phyloP scores from a whole-genome alignment of 805 yeast species.

The Teunomyces tritomae region DNA sequence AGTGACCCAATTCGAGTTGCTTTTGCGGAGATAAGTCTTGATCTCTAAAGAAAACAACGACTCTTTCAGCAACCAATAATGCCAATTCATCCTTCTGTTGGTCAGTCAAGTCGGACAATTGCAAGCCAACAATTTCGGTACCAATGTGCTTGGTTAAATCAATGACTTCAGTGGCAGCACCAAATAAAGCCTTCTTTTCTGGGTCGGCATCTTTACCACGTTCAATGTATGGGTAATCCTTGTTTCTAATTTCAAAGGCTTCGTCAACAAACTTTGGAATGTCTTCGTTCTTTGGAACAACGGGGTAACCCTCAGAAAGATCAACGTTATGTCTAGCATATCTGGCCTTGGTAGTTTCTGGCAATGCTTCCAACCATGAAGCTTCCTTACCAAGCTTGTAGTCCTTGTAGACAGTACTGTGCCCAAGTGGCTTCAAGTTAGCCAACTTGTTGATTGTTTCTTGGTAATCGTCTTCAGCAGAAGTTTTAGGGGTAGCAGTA shows the following conservation, averaged over 20 bases:
- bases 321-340: constrained; percentile 23
- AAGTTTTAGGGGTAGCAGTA: constrained; percentile 5
- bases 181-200: constrained; percentile 28
- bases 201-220: constrained; percentile 29
- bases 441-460: constrained; percentile 16
- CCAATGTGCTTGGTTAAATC: constrained; percentile 31
- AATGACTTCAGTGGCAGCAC: constrained; percentile 28
- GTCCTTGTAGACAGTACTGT: constrained; percentile 1
- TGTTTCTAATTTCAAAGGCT: constrained; percentile 21
- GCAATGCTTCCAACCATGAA: constrained; percentile 12
- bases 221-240: constrained; percentile 24
- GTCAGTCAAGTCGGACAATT: constrained; percentile 25
- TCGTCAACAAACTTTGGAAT: constrained; percentile 27
- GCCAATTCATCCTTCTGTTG: constrained; percentile 31
- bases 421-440: constrained; percentile 12
- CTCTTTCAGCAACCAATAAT: constrained; percentile 28
- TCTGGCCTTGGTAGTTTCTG: constrained; percentile 21
- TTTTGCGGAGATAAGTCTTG: constrained; percentile 31
- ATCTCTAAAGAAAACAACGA: constrained; percentile 29
- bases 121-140: constrained; percentile 30
- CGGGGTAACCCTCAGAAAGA: constrained; percentile 26
- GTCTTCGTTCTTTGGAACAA: constrained; percentile 25
- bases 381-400: background rate
- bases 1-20: constrained; percentile 29
- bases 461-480: constrained; percentile 11